A percentile compares a stretch with the other conserved stretches of the same genome.
These are phyloP conservation scores for Cercospora sojina DNA, from an alignment of 2,329 filamentous ascomycete genomes.

Conservation along the genomic window DNA sequence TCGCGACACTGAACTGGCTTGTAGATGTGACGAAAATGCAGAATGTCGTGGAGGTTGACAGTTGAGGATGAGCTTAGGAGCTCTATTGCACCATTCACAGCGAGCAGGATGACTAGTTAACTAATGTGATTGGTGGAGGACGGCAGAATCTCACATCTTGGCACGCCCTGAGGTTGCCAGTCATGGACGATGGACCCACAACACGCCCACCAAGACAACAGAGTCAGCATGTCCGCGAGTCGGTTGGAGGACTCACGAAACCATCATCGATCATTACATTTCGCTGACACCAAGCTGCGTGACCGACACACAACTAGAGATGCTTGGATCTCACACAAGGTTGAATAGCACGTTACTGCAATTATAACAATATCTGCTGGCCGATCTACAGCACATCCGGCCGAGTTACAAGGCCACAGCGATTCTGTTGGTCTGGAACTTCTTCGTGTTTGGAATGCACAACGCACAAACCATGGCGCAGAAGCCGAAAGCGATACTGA, in stretches of 20 bases:
- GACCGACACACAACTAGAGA: background rate
- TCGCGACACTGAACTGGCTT: background rate
- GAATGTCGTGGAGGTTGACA: background rate
- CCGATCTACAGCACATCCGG: background rate
- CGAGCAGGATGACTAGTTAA: background rate
- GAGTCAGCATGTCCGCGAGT: background rate
- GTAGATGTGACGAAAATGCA: background rate
- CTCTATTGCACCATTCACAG: background rate
- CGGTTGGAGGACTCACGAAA: background rate
- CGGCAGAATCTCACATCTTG: background rate
- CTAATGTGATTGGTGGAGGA: background rate
- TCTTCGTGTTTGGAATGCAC: constrained; percentile 27
- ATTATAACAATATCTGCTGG: background rate
- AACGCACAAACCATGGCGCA: constrained; percentile 27
- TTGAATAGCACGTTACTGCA: background rate
- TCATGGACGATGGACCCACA: background rate
- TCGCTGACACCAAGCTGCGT: background rate
- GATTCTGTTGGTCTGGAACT: constrained; percentile 31
- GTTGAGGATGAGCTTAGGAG: background rate
- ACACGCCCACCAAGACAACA: background rate
- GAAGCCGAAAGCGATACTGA: constrained; percentile 27
- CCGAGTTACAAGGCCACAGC: constrained; percentile 25
- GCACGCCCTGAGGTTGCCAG: background rate
- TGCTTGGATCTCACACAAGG: background rate
- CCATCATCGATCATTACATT: background rate